Evolutionary conservation across 2,329 filamentous ascomycete genomes (phyloP), one percentile per base, ranked within the genome.

Genomic region (Plectosphaerella plurivora): DNA sequence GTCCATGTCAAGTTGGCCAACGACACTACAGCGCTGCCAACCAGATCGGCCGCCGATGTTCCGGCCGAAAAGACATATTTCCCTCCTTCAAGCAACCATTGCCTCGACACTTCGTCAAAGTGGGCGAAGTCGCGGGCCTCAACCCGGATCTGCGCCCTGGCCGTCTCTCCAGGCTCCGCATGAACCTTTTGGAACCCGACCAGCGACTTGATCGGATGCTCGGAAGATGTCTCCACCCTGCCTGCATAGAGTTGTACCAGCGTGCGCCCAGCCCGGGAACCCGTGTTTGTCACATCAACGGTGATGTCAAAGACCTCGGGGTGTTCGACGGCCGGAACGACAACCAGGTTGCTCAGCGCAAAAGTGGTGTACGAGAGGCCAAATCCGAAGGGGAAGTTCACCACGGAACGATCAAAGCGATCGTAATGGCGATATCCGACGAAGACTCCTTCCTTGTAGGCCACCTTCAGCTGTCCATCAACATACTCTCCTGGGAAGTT

Each of bases 361-460:
- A 84, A 90, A 1, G 69, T 78, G 4, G 81, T 87, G 70, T 88
- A 88, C 24, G 80, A 83, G 20, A 86, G 71, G 39, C 78, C 86
- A 61, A 86, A 80, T 8, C 86, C 85, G 59, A 89, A 89, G 47
- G 83, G 74, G 66, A 88, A 88, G 25, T 82, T 75, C 0, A 83
- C 75, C 15, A 75, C 73, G n/a, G 81, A 76, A 37, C 76, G 70
- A 2, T 74, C 72, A n/a, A 66, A 51, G 57, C 81, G 84, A 60
- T 89, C 84, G 60, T 86, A 88, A 68, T 82, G 82, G 18, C 84
- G 74, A 65, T 89, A 88, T 1, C 86, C 86, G 37, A 88, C 74
- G 61, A 85, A 88, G 45, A 89, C 76, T 47, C 85, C 86, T 64
- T 88, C 86, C n/a, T 81, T 82, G 57, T 88, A 88, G 2, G 83